phyloP scores from a whole-genome alignment of 1,139 yeast species.

The Yamadazyma atlantica region DNA sequence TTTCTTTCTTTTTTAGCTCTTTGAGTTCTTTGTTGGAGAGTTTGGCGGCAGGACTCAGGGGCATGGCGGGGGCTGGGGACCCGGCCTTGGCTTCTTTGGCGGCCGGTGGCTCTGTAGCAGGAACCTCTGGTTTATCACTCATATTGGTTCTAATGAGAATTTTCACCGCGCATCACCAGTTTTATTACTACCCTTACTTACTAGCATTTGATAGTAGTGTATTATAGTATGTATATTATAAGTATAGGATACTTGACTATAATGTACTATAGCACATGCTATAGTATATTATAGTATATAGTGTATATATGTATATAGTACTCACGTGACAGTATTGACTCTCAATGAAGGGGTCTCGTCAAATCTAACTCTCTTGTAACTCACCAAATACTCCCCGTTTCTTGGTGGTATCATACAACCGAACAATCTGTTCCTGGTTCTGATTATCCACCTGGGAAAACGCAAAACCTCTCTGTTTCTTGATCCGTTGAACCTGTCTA shows the following conservation, averaged over 20 bases:
- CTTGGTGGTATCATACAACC: conserved; percentile 92
- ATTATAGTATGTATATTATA: too few relatives aligned
- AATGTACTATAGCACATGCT: too few relatives aligned
- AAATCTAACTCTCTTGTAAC: conserved; percentile 2
- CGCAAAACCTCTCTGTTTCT: conserved; percentile 98
- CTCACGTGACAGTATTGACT: too few relatives aligned
- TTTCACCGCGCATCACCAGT: conserved; percentile 1
- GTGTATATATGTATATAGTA: too few relatives aligned
- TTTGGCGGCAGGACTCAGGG: too few relatives aligned
- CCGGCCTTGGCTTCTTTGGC: background rate
- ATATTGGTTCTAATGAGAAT: background rate
- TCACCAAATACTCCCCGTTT: conserved; percentile 45
- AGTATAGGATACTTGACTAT: too few relatives aligned
- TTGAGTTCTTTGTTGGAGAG: conserved; percentile 82
- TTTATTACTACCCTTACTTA: too few relatives aligned
- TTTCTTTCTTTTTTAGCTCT: conserved; percentile 83
- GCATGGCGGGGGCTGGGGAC: too few relatives aligned
- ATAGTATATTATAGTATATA: too few relatives aligned
- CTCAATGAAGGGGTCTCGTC: too few relatives aligned
- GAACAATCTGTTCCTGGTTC: conserved; percentile 86
- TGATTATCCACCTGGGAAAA: conserved; percentile 93
- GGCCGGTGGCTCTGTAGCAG: conserved; percentile 15
- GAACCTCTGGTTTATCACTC: conserved; percentile 5
- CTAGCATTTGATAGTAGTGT: too few relatives aligned
- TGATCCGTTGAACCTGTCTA: conserved; percentile 96